Conservation (phyloP, 2,329 filamentous ascomycete species). For the Neophaeococcomyces aloes region DNA sequence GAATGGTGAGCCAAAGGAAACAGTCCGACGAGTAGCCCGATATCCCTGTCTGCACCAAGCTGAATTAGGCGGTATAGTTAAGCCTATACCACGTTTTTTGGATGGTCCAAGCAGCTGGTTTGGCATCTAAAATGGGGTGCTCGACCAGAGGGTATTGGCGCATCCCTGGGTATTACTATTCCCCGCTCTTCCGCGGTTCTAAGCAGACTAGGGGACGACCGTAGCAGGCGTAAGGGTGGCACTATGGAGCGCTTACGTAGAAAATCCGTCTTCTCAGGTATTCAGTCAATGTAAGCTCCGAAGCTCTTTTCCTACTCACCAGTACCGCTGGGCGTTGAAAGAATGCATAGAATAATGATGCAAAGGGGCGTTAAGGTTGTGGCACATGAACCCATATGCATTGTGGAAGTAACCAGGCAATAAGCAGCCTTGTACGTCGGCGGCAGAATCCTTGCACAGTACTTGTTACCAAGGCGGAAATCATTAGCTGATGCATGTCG, state of each 20-base stretch:
- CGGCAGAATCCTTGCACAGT: too few species aligned
- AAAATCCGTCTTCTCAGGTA: not conserved
- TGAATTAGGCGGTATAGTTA: not conserved
- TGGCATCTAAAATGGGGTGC: not conserved
- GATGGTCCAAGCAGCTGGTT: not conserved
- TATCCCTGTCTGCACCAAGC: not conserved
- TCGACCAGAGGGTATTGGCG: constrained; percentile 1
- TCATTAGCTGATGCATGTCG: too few species aligned
- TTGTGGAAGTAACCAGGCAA: too few species aligned
- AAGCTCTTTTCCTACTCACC: too few species aligned
- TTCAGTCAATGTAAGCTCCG: not conserved
- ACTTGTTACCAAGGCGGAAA: too few species aligned
- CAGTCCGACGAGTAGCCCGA: not conserved
- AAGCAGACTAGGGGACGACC: not conserved
- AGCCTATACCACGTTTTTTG: not conserved
- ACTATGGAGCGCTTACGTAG: not conserved
- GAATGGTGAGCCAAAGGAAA: not conserved
- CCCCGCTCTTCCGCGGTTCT: not conserved
- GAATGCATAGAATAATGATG: too few species aligned
- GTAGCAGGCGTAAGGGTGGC: not conserved
- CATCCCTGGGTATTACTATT: not conserved
- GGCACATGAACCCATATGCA: too few species aligned
- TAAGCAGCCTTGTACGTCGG: too few species aligned
- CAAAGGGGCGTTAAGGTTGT: too few species aligned
- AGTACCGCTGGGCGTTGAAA: too few species aligned